Percentiles rank a stretch among this genome's conserved stretches.
These are phyloP conservation scores for Immersiporthe knoxdaviesiana DNA, from an alignment of 2,329 filamentous ascomycete species.

Conservation along the genomic window DNA sequence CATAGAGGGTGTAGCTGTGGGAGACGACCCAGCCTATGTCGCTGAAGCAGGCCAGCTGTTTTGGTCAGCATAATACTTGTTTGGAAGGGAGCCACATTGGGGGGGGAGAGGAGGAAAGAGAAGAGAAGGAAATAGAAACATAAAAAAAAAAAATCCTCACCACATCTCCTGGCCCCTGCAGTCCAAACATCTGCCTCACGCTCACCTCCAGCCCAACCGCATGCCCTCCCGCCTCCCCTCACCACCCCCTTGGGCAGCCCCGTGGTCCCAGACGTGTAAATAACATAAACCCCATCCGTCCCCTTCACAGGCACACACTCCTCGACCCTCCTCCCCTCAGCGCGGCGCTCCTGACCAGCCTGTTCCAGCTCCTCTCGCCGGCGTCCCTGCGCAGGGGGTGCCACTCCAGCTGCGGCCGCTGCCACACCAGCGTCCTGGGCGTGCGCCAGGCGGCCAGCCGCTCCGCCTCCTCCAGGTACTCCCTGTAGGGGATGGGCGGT, in stretches of 20 bases:
- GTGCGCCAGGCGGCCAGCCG: constrained; percentile 72
- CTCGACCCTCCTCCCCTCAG: constrained; percentile 61
- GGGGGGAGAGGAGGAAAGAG: not conserved
- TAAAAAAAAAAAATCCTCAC: constrained; percentile 47
- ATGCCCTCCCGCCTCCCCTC: constrained; percentile 79
- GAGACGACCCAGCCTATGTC: constrained; percentile 95
- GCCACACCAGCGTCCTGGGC: constrained; percentile 76
- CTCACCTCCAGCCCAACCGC: constrained; percentile 83
- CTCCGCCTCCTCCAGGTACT: constrained; percentile 76
- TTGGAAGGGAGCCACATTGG: too few species aligned
- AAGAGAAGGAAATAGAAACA: constrained; percentile 43
- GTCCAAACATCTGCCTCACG: constrained; percentile 80
- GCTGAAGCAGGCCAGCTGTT: constrained; percentile 44
- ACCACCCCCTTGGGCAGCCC: constrained; percentile 83
- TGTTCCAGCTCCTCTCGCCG: constrained; percentile 80
- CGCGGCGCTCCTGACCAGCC: constrained; percentile 70
- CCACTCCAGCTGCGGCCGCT: constrained; percentile 78
- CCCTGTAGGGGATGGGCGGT: constrained; percentile 75
- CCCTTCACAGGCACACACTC: constrained; percentile 78
- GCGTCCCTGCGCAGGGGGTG: constrained; percentile 65
- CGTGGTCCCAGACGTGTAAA: constrained; percentile 85
- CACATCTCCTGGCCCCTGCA: constrained; percentile 83
- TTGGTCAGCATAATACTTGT: constrained; percentile 8
- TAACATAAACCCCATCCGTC: constrained; percentile 83
- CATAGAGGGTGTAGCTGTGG: constrained; percentile 81